Conservation (phyloP, 2,329 filamentous ascomycete species). For the Fusarium continuum region DNA sequence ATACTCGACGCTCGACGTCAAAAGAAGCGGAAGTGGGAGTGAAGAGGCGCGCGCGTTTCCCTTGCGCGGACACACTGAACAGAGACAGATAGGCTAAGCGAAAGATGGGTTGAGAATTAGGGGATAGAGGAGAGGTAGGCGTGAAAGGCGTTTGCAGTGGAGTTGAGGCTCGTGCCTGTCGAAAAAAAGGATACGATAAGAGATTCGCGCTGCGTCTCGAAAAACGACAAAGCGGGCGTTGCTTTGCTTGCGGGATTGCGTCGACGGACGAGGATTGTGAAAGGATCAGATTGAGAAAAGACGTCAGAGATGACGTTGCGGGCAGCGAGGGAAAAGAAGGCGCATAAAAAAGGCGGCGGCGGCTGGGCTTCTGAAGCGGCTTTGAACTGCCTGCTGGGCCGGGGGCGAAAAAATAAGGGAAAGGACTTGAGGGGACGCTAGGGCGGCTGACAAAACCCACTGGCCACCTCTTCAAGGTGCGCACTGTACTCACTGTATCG, state of each 20-base stretch:
- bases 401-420: conserved; percentile 33
- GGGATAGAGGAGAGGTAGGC: conserved; percentile 23
- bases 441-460: conserved; percentile 35
- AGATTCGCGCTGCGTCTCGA: conserved; percentile 37
- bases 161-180: conserved; percentile 39
- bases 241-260: conserved; percentile 46
- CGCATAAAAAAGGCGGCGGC: conserved; percentile 48
- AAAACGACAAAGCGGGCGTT: conserved; percentile 40
- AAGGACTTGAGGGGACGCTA: conserved; percentile 26
- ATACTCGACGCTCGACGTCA: conserved; percentile 27
- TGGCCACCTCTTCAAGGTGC: not conserved
- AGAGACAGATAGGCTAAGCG: conserved; percentile 19
- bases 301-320: conserved; percentile 61
- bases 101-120: conserved; percentile 22
- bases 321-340: conserved; percentile 49
- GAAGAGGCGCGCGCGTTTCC: conserved; percentile 22
- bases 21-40: conserved; percentile 8
- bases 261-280: conserved; percentile 48
- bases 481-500: conserved; percentile 37
- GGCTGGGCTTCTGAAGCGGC: conserved; percentile 45
- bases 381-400: conserved; percentile 18
- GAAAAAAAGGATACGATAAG: conserved; percentile 19
- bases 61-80: conserved; percentile 3
- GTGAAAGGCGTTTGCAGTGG: conserved; percentile 32
- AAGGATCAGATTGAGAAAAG: conserved; percentile 52